Evolutionary conservation across 202 grass and related monocot genomes (phyloP), one percentile per base, ranked within the genome.

Genomic region (Hordeum pubiflorum): DNA sequence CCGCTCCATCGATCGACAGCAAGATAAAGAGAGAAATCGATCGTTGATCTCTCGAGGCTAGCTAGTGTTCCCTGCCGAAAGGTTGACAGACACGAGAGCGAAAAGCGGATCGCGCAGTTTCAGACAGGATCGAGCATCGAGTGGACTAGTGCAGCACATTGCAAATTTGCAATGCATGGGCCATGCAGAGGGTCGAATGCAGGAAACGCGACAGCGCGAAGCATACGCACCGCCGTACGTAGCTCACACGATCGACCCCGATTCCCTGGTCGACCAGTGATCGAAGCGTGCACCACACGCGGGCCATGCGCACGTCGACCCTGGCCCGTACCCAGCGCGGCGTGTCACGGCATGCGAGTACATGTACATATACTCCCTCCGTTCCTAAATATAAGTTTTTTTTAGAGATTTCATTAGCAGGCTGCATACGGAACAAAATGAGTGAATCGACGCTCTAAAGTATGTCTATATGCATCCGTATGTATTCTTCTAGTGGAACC

Each of bases 231-330:
- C 10, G 2, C 56, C 75, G 59, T 66, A 40, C 33, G 9, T 29
- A 38, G 59, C 7, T 26, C 40, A 5, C 48, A 4, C 81, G 69
- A 64, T 72, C 69, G 41, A 18, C 40, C 14, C 7, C 58, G 75
- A 63, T 54, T 27, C 23, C 36, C 21, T 23, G 20, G 81, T 69
- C 27, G 76, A 29, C 21, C 13, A 17, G 2, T 54, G 50, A 9
- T 66, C 50, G 61, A 83, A 69, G 88, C 83, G 83, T 89, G 88
- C 83, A 79, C 75, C 60, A 63, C 31, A 89, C 79, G 80, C 17
- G 75, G 76, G 66, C 31, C 83, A 73, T 68, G 79, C 22, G 79
- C 65, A 58, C 81, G 88, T 81, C 82, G 33, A 27, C 7, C 63
- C 32, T 34, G 17, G 32, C 48, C 58, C 75, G 79, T 17, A 76